Evolutionary conservation across 192 early-diverging fungal species (phyloP).

Genomic region (Podila clonocystis): DNA sequence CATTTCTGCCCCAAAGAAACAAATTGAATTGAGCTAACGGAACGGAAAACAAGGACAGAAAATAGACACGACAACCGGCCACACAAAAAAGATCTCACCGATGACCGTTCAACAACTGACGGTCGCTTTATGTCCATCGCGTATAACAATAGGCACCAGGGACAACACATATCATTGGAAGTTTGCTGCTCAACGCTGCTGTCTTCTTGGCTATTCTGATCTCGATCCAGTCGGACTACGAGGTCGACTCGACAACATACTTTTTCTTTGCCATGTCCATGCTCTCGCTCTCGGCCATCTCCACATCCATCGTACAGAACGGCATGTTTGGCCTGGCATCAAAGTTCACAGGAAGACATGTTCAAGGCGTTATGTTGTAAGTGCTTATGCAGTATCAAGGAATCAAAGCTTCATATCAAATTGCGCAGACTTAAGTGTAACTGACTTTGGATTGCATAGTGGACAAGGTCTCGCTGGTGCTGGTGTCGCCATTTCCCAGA

Average conservation of each 20-base stretch:
- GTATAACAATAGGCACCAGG: conserved; percentile 30
- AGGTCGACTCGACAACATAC: conserved; percentile 60
- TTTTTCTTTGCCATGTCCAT: conserved; percentile 71
- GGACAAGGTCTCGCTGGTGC: conserved; percentile 75
- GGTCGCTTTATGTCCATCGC: too few species aligned
- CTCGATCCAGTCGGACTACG: conserved; percentile 55
- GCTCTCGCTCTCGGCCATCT: conserved; percentile 63
- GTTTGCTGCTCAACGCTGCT: conserved; percentile 63
- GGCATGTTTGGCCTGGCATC: conserved; percentile 78
- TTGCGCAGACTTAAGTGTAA: neutral
- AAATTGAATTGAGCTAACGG: too few species aligned
- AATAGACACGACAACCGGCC: too few species aligned
- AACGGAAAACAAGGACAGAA: too few species aligned
- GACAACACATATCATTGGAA: conserved; percentile 49
- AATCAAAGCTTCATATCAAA: too few species aligned
- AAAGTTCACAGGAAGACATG: conserved; percentile 72
- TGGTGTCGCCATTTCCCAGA: conserved; percentile 70
- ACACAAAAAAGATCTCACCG: too few species aligned
- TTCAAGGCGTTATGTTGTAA: conserved; percentile 80
- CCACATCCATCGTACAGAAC: conserved; percentile 72
- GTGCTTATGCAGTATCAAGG: neutral
- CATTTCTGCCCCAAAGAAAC: too few species aligned
- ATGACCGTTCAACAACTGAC: neutral
- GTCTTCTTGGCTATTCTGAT: conserved; percentile 62
- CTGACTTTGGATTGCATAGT: conserved; percentile 19